phyloP scores from a whole-genome alignment of 2,329 filamentous ascomycete genomes.

The Mollisiaceae sp. region DNA sequence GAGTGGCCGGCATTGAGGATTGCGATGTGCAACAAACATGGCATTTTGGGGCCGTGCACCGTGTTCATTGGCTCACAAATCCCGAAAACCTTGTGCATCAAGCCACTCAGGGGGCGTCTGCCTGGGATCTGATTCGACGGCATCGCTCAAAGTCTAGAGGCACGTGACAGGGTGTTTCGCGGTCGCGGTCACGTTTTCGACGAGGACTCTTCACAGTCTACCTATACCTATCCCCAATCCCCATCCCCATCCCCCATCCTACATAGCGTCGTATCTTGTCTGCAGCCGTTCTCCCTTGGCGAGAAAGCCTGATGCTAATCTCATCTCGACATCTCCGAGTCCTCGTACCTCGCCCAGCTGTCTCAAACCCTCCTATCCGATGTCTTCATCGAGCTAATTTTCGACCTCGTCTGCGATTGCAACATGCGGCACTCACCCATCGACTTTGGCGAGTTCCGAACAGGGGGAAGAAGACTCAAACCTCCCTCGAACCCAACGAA shows the following conservation, averaged over 20 bases:
- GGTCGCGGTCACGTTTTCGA: no score
- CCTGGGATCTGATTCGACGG: neutral
- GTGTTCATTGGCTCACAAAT: neutral
- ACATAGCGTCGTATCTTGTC: neutral
- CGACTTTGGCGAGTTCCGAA: constrained; percentile 33
- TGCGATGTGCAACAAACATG: constrained; percentile 12
- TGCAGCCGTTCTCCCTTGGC: neutral
- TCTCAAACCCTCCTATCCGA: constrained; percentile 1
- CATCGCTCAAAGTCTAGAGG: no score
- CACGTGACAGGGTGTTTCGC: neutral
- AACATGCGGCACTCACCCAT: neutral
- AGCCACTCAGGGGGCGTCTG: constrained; percentile 10
- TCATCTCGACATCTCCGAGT: constrained; percentile 16
- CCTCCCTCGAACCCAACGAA: constrained; percentile 59
- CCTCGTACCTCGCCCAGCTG: constrained; percentile 13
- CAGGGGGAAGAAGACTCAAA: constrained; percentile 59
- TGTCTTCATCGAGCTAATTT: constrained; percentile 11
- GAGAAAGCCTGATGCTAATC: constrained; percentile 29
- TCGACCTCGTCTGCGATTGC: constrained; percentile 9
- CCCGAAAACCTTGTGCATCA: constrained; percentile 1
- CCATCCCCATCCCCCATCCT: no score
- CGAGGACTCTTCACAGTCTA: no score
- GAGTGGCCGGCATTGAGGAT: constrained; percentile 11
- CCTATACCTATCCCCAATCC: no score
- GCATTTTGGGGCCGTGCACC: neutral